These are phyloP conservation scores for Eucalyptus lansdowneana DNA, from an alignment of 345 rosid genomes.

Conservation along the genomic window DNA sequence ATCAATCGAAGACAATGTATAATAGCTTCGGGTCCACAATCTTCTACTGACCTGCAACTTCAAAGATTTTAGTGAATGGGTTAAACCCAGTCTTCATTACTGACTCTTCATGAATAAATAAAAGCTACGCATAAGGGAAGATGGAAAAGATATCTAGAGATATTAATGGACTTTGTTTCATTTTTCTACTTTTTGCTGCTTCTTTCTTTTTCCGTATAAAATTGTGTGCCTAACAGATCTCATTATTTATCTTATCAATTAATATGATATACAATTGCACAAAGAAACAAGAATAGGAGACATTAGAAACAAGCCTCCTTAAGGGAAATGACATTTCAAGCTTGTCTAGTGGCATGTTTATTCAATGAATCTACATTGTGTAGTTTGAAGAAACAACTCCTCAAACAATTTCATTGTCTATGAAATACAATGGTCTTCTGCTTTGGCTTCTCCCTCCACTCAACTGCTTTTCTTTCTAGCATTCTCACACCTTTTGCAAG, in stretches of 20 bases:
- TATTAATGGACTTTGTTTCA: not conserved
- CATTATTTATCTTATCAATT: not conserved
- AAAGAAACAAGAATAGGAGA: not conserved
- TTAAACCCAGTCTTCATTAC: not conserved
- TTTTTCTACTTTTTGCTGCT: not conserved
- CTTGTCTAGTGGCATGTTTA: fast-evolving
- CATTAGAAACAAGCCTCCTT: not conserved
- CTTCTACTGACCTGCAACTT: not conserved
- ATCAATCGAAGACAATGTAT: not conserved
- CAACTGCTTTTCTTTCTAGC: not conserved
- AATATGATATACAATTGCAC: not conserved
- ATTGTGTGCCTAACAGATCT: not conserved
- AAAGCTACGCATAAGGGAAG: not conserved
- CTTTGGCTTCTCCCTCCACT: not conserved
- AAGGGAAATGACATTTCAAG: not conserved
- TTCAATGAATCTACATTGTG: not conserved
- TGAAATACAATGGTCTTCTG: not conserved
- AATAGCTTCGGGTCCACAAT: not conserved
- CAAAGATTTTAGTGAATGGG: not conserved
- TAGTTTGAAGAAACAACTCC: not conserved
- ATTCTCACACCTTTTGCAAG: not conserved
- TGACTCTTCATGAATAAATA: not conserved
- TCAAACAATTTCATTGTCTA: not conserved
- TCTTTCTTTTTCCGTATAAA: too few species aligned
- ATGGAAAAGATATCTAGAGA: not conserved